Conservation (phyloP, 768 basidiomycete genomes). For the Plicaturopsis crispa region DNA sequence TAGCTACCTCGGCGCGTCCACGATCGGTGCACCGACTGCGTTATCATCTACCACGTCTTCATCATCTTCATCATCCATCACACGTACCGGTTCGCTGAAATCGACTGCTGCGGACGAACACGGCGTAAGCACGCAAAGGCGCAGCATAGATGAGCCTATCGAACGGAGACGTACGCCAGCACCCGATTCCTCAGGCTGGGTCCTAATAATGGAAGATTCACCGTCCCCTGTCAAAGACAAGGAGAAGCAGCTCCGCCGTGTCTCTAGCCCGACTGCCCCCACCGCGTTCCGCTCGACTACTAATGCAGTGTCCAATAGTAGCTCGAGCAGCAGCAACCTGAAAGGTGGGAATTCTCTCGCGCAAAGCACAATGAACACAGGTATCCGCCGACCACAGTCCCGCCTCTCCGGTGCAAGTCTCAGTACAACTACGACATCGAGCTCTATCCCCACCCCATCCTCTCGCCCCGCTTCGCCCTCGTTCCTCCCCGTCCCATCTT, state of each 20-base stretch:
- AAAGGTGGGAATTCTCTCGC: conserved; percentile 21
- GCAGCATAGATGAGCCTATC: conserved; percentile 35
- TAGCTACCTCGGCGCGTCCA: conserved; percentile 26
- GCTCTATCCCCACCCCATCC: conserved; percentile 56
- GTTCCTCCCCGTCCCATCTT: conserved; percentile 63
- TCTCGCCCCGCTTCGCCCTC: conserved; percentile 75
- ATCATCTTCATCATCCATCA: conserved; percentile 24
- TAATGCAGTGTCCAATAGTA: too few relatives aligned
- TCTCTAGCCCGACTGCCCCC: conserved; percentile 57
- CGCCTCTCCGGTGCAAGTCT: conserved; percentile 60
- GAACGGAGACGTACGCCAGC: conserved; percentile 36
- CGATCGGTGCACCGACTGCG: conserved; percentile 18
- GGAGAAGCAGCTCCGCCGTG: conserved; percentile 48
- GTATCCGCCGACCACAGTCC: conserved; percentile 59
- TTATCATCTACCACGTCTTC: conserved; percentile 30
- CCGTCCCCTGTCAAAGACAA: conserved; percentile 58
- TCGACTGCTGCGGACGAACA: conserved; percentile 13
- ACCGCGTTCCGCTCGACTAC: conserved; percentile 41
- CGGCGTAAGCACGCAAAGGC: conserved; percentile 25
- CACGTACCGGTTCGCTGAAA: conserved; percentile 11
- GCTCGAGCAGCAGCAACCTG: too few relatives aligned
- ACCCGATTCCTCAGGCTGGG: conserved; percentile 74
- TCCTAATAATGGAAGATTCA: conserved; percentile 84
- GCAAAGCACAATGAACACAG: conserved; percentile 37
- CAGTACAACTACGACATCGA: conserved; percentile 47